Evolutionary conservation across 2,329 filamentous ascomycete genomes (phyloP), one percentile per base, ranked within the genome.

Genomic region (Aspergillus neoniger): DNA sequence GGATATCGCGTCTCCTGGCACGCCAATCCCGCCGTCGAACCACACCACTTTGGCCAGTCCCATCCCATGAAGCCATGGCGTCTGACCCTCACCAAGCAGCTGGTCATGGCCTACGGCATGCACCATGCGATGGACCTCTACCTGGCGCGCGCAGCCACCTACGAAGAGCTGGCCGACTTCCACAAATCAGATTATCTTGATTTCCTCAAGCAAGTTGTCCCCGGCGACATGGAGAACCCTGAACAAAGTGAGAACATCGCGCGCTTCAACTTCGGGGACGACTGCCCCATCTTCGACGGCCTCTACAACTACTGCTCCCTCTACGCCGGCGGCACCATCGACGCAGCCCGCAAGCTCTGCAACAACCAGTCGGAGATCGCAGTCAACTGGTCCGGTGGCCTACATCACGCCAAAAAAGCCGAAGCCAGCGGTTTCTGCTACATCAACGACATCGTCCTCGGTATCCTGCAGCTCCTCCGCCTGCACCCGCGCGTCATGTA

Each of bases 61-160:
- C 95, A 99, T 81, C 95, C 95, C 19, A 99, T 99, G 95, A 99
- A 99, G 77, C 95, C 95, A 61, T 98, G 95, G 94, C 91, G 95
- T 38, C 81, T 99, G 65, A 97, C 93, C 15, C 84, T 99, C 58
- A 96, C 95, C 59, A 98, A 99, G 76, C 92, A 95, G 70, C 86
- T 99, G 50, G 92, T 99, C 65, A 89, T 96, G 73, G 90, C 92
- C 1, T 98, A 98, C 76, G 95, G 95, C 67, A 91, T 99, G 85
- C 92, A 96, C 70, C 91, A 94, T 71, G 92, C 92, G 64, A 98
- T 99, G 95, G 92, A 98, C 77, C 89, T 94, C 66, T 97, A 96
- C 77, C 85, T 92, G 55, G 86, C 94, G 23, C 87, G 93, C 25
- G 85, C 89, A 12, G 95, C 95, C 30, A 94, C 90, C 2, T 91